These are phyloP conservation scores for Leccinum subgranulosum DNA, from an alignment of 768 basidiomycete genomes.

Conservation along the genomic window DNA sequence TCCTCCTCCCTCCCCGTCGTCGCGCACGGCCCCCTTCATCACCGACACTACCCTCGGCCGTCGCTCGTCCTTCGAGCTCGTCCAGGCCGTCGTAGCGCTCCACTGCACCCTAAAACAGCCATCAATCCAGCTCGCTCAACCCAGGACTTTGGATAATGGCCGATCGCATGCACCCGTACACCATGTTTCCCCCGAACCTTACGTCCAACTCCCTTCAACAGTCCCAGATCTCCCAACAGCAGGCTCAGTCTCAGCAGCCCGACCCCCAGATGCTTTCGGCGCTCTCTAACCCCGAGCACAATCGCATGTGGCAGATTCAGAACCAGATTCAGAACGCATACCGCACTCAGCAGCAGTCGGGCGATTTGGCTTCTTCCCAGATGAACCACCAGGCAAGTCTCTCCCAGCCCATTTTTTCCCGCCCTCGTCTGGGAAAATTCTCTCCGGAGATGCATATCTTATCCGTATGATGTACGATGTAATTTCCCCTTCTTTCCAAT, in stretches of 20 bases:
- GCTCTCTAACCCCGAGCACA: conserved; percentile 49
- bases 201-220: conserved; percentile 40
- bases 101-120: conserved; percentile 30
- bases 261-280: conserved; percentile 38
- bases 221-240: conserved; percentile 42
- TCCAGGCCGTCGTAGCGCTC: conserved; percentile 24
- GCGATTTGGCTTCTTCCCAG: conserved; percentile 39
- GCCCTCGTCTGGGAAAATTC: conserved; percentile 16
- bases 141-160: conserved; percentile 48
- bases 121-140: conserved; percentile 25
- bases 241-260: conserved; percentile 42
- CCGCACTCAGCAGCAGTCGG: conserved; percentile 40
- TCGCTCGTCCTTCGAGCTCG: conserved; percentile 18
- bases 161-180: conserved; percentile 55
- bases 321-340: conserved; percentile 44
- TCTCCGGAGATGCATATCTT: conserved; percentile 10
- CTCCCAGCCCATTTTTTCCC: conserved; percentile 14
- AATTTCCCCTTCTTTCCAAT: conserved; percentile 18
- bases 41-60: conserved; percentile 25
- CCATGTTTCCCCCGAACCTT: conserved; percentile 52
- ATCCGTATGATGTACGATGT: conserved; percentile 10
- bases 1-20: conserved; percentile 45
- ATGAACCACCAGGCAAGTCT: conserved; percentile 48
- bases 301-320: conserved; percentile 53
- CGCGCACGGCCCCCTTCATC: conserved; percentile 38